Evolutionary conservation across 495 filamentous ascomycete species (phyloP), one percentile per base, ranked within the genome.

Genomic region (Penicillium pulvis): DNA sequence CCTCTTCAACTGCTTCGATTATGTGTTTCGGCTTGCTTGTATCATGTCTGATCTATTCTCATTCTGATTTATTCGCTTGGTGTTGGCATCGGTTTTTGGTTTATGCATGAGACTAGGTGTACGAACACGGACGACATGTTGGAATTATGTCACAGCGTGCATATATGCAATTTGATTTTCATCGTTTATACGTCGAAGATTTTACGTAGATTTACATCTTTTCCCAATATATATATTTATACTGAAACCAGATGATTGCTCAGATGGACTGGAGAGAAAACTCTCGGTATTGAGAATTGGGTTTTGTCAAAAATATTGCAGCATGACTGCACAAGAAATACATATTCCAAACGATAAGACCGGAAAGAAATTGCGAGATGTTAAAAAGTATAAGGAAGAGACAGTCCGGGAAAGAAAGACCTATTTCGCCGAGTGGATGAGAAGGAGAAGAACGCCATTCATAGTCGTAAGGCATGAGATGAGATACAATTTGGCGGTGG

Each of bases 241-340:
- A 23, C 20, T n/a, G 19, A 8, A 31, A 17, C 26, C 30, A 31
- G 46, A 30, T 9, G 6, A 31, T 33, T 28, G 6, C 12, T 10
- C 16, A 17, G 26, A 6, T n/a, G 26, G 4, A n/a, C 20, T 28
- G 46, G 26, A 31, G 26, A 12, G 26, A 31, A 28, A 28, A 5
- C 14, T n/a, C 26, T 31, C 12, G 26, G 26, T 5, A 49, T n/a
- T 30, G 12, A 9, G 9, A 49, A 28, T 30, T 49, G 12, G 17
- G 16, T 31, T 30, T 31, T 31, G 24, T 49, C 26, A 49, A n/a
- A 8, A 17, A 23, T 19, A 49, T 12, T 88, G 73, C 88, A 93
- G 51, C 90, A 90, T 65, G 44, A 46, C 51, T 56, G 51, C 36
- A 24, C 30, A 26, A 50, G 44, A 43, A 46, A 57, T 50, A 59